phyloP scores from a whole-genome alignment of 1,284 basidiomycete genomes.

The Papiliotrema flavescens region DNA sequence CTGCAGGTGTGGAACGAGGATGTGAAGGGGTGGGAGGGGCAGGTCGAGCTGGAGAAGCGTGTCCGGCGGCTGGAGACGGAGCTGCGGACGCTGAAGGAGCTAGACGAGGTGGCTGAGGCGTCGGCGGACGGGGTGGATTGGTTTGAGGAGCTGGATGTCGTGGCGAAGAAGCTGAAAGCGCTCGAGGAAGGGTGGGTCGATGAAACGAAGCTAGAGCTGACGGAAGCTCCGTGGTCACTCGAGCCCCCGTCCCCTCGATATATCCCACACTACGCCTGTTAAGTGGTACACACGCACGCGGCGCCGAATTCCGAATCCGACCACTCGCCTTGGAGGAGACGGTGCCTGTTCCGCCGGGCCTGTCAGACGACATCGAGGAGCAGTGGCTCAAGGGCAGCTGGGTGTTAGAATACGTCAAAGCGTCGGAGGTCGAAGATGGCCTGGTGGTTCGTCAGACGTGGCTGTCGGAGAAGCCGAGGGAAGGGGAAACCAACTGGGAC shows the following conservation, averaged over 20 bases:
- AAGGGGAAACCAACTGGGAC: slow-evolving; percentile 11
- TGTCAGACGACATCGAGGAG: not conserved
- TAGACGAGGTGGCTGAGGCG: slow-evolving; percentile 29
- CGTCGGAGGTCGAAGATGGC: slow-evolving; percentile 9
- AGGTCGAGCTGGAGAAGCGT: slow-evolving; percentile 10
- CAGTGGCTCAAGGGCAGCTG: slow-evolving; percentile 13
- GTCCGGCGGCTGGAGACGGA: slow-evolving; percentile 24
- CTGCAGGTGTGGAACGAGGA: slow-evolving; percentile 26
- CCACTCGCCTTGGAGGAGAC: slow-evolving; percentile 13
- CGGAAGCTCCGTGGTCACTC: not conserved
- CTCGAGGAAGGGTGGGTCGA: slow-evolving; percentile 7
- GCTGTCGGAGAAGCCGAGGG: slow-evolving; percentile 12
- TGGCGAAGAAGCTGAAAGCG: slow-evolving; percentile 7
- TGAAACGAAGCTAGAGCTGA: not conserved
- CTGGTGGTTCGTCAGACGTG: slow-evolving; percentile 32
- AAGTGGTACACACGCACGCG: not conserved
- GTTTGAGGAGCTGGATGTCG: slow-evolving; percentile 35
- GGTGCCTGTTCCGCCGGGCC: slow-evolving; percentile 8
- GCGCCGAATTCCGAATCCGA: slow-evolving; percentile 18
- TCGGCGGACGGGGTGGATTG: slow-evolving; percentile 16
- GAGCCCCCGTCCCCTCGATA: slow-evolving; percentile 13
- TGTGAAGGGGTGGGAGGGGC: not conserved
- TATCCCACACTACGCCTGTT: slow-evolving; percentile 13
- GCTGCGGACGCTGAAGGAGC: slow-evolving; percentile 30
- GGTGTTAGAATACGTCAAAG: slow-evolving; percentile 19